These are phyloP conservation scores for Hypoxylon intermedium DNA, from an alignment of 495 filamentous ascomycete species.

Conservation along the genomic window DNA sequence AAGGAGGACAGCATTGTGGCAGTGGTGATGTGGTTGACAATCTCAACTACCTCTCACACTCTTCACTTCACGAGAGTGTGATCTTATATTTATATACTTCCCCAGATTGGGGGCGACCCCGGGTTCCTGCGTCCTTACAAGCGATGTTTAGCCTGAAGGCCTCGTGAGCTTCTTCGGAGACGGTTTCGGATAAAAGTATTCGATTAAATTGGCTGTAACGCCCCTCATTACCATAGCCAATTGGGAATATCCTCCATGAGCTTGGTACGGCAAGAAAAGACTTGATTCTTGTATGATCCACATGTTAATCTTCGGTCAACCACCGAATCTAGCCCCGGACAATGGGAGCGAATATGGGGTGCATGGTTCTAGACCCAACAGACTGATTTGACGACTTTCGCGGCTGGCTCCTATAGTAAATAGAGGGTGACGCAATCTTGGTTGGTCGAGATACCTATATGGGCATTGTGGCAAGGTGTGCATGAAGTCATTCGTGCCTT, in stretches of 20 bases:
- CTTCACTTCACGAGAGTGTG: not conserved
- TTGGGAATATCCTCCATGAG: constrained; percentile 15
- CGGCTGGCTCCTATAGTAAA: too few relatives aligned
- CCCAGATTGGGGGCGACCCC: not conserved
- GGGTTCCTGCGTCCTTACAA: not conserved
- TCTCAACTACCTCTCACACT: not conserved
- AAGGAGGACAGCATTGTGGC: constrained; percentile 52
- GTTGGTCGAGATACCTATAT: not conserved
- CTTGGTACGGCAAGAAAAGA: constrained; percentile 1
- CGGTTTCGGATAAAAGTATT: constrained; percentile 31
- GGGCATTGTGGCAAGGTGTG: too few relatives aligned
- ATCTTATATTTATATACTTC: constrained; percentile 27
- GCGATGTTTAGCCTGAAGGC: constrained; percentile 42
- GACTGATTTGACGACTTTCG: not conserved
- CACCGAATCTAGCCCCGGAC: constrained; percentile 25
- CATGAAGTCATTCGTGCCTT: too few relatives aligned
- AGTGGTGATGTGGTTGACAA: constrained; percentile 4
- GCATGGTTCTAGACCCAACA: constrained; percentile 26
- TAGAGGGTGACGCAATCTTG: too few relatives aligned
- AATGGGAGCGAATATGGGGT: constrained; percentile 34
- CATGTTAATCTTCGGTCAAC: not conserved
- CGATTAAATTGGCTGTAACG: constrained; percentile 32
- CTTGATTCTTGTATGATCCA: not conserved
- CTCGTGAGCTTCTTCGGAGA: constrained; percentile 35
- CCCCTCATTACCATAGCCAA: constrained; percentile 35